Base-by-base conservation (phyloP, 1,284 basidiomycete species). In the Trichosporon sp. region DNA sequence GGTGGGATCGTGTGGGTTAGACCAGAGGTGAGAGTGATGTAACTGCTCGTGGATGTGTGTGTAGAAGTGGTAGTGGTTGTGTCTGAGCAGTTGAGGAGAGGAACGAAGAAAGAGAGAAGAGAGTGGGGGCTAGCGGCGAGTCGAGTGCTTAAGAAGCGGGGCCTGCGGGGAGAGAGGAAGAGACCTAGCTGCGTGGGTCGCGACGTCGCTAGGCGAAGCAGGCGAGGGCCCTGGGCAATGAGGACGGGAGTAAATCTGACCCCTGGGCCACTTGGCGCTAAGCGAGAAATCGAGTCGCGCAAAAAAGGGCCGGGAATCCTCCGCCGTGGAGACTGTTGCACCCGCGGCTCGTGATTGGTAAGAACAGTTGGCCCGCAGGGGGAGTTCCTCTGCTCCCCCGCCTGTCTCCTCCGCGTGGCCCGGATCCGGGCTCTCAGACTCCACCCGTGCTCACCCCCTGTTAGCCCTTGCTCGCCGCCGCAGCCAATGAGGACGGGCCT, bases 1-100 rank as follows among this genome's bases (percentile, higher is more conserved):
- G 61, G 62, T 9, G 27, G 52, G 13, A 27, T 40, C 40, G 29
- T 19, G 31, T 13, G 11, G 36, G 59, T 36, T 29, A 49, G 21
- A 63, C 66, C 66, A 62, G 59, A 67, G 66, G 66, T 63, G 56
- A 6, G 34, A 3, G 27, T 7, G 40, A 36, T 23, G 36, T 44
- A 8, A 60, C 59, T 64, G 62, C 60, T 67, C 54, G 21, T 13
- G n/a, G 34, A 54, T 31, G 32, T 4, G 19, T 32, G 32, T 56
- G 25, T 19, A 4, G 60, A 46, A 32, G 25, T 58, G 57, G 8
- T 16, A 8, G 16, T 34, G 61, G 56, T 61, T 14, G 59, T 29
- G 27, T 40, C 2, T 27, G 21, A 32, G 27, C 10, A 36, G 56
- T 54, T 33, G 31, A 25, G 36, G 57, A 31, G 27, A 8, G 59